These are phyloP conservation scores for Juglanconis sp. DNA, from an alignment of 2,329 filamentous ascomycete species.

Conservation along the genomic window DNA sequence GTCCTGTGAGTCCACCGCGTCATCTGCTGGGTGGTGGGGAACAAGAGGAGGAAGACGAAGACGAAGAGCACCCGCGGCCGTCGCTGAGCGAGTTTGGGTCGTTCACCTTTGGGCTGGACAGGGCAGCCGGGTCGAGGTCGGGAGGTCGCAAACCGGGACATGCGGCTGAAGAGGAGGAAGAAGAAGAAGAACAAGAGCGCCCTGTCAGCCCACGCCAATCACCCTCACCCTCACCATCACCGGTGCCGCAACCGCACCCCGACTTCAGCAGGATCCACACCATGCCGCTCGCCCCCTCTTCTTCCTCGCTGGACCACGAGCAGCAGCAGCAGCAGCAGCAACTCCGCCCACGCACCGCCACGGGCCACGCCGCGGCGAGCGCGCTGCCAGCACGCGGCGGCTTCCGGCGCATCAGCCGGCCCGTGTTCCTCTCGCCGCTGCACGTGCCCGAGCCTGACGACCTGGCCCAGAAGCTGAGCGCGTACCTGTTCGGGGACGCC, in stretches of 20 bases:
- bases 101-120: conserved; percentile 11
- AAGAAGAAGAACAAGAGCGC: neutral
- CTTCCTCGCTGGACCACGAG: neutral
- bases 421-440: conserved; percentile 14
- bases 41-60: neutral
- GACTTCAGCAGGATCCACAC: conserved; percentile 15
- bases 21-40: neutral
- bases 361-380: conserved; percentile 3
- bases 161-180: too few relatives aligned
- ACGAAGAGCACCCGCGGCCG: neutral
- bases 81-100: conserved; percentile 2
- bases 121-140: neutral
- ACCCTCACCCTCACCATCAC: neutral
- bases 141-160: too few relatives aligned
- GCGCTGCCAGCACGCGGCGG: conserved; percentile 9
- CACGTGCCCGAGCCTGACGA: conserved; percentile 9
- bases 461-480: conserved; percentile 14
- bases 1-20: conserved; percentile 13
- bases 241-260: neutral
- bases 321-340: too few relatives aligned
- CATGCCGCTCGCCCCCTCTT: conserved; percentile 2
- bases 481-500: conserved; percentile 12
- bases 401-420: conserved; percentile 18
- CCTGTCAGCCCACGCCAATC: neutral
- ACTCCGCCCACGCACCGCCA: conserved; percentile 11